Conservation (phyloP, 139 green algal genomes). For the Medakamo hakoo region DNA sequence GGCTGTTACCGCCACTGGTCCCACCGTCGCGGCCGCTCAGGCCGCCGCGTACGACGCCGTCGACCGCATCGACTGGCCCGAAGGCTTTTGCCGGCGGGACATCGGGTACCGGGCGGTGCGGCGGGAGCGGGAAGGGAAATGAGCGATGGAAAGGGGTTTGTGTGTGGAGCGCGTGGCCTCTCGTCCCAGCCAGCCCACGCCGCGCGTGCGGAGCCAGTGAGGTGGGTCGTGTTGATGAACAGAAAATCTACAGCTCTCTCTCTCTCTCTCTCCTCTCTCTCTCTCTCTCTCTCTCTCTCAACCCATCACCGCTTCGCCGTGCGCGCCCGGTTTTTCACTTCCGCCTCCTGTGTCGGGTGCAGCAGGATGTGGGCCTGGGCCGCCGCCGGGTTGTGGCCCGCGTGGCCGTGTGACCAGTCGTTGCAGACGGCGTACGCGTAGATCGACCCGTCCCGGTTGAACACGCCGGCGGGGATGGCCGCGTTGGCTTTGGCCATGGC, state of each 20-base stretch:
- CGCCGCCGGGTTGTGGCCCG: slow-evolving; percentile 50
- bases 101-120: slow-evolving; percentile 72
- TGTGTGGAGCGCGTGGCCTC: no score
- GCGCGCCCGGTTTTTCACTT: slow-evolving; percentile 46
- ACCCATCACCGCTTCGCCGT: slow-evolving; percentile 1
- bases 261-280: background rate
- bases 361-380: slow-evolving; percentile 80
- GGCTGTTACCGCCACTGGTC: slow-evolving; percentile 54
- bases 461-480: slow-evolving; percentile 71
- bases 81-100: slow-evolving; percentile 70
- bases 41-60: slow-evolving; percentile 60
- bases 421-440: slow-evolving; percentile 83
- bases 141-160: background rate
- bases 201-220: background rate
- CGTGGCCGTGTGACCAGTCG: slow-evolving; percentile 77
- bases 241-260: background rate
- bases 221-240: background rate
- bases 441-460: slow-evolving; percentile 77
- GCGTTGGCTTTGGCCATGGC: slow-evolving; percentile 51
- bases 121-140: slow-evolving; percentile 11
- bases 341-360: slow-evolving; percentile 60
- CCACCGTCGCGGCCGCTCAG: slow-evolving; percentile 50
- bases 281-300: background rate
- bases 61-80: slow-evolving; percentile 55
- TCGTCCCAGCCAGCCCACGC: no score